These are phyloP conservation scores for Neurospora sp. DNA, from an alignment of 495 filamentous ascomycete genomes.

Conservation along the genomic window DNA sequence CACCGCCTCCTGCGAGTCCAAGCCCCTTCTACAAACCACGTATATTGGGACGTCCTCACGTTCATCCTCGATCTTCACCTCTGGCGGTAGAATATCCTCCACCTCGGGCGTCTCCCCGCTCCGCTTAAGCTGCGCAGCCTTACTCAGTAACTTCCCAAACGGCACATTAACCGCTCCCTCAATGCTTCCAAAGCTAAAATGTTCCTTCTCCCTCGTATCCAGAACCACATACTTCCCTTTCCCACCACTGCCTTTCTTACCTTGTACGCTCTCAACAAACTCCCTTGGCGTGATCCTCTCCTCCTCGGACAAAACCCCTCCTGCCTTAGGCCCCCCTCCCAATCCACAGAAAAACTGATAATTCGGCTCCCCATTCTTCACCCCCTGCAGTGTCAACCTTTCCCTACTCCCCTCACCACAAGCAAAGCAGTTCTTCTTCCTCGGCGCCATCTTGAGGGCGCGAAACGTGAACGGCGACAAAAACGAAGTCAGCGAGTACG, in stretches of 20 bases:
- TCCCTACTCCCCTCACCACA: conserved; percentile 49
- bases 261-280: conserved; percentile 29
- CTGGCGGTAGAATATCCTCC: conserved; percentile 1
- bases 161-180: conserved; percentile 69
- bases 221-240: conserved; percentile 46
- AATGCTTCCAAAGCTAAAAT: conserved; percentile 73
- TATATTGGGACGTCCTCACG: conserved; percentile 42
- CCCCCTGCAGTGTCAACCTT: conserved; percentile 49
- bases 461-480: conserved; percentile 55
- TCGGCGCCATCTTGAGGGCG: conserved; percentile 56
- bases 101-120: conserved; percentile 5
- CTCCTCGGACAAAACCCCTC: conserved; percentile 66
- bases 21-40: conserved; percentile 75
- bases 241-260: background rate
- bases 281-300: conserved; percentile 53
- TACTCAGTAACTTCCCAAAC: conserved; percentile 46
- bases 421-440: conserved; percentile 58
- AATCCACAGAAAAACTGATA: conserved; percentile 74
- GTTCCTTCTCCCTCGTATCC: conserved; percentile 74
- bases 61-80: background rate
- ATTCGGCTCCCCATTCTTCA: conserved; percentile 56
- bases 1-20: conserved; percentile 79
- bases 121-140: conserved; percentile 13
- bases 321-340: conserved; percentile 61
- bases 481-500: conserved; percentile 34